Base-by-base conservation (phyloP, 2,329 filamentous ascomycete species). In the Coniella lustricola region DNA sequence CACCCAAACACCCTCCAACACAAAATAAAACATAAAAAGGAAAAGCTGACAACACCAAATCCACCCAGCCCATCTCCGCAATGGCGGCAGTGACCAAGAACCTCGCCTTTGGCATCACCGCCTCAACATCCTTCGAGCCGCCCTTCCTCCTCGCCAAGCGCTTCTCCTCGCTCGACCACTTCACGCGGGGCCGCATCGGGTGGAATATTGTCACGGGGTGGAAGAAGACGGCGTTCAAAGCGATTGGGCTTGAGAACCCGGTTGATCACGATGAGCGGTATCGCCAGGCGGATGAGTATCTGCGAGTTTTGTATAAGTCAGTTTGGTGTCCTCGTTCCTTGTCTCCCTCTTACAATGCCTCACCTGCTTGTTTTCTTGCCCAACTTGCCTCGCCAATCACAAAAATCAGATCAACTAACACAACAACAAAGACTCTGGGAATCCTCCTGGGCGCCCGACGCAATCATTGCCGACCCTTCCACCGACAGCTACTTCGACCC, bases 41-140 rank as follows among this genome's bases (percentile, higher is more conserved):
- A 17, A 16, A 36, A 29, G 25, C 10, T 10, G 25, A 29, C 5
- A 29, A 10, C 5, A 29, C 25, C 5, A 29, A 29, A 5, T 5
- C 5, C 10, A 29, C 25, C 25, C 46, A 79, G 75, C 76, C 79
- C 3, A 81, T 84, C 47, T 73, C 73, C 3, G 80, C 81, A 29
- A 84, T 84, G 81, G 81, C 80, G 3, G 79, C 80, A 0, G 80
- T 82, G 25, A 84, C 81, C 0, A 82, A 80, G 62, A 79, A 81
- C 44, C 65, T 84, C 3, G 68, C 72, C 0, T 84, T 84, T 54
- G 81, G 73, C 1, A 79, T 85, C 51, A 84, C 80, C 0, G 76
- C 77, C 0, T 80, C 77, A 0, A 83, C 80, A 2, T 77, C 77
- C 0, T 84, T 81, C 49, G 79, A 83, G 52, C 75, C 76, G 0